phyloP scores from a whole-genome alignment of 2,329 filamentous ascomycete genomes.

The Verticillium tricorpus region DNA sequence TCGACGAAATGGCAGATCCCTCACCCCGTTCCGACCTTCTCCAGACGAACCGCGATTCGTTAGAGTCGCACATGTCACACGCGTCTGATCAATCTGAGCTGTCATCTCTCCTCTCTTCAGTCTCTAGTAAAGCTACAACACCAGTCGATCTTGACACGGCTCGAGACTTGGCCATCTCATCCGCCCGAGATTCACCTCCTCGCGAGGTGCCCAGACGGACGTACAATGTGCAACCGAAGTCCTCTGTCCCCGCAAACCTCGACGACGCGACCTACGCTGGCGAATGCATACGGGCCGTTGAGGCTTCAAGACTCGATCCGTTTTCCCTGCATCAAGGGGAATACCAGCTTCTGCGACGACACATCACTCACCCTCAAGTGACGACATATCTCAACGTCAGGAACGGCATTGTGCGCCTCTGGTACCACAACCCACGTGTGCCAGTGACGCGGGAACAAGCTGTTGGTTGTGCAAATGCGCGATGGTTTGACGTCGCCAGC shows the following conservation, averaged over 20 bases:
- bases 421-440: slow-evolving; percentile 81
- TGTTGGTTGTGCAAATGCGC: slow-evolving; percentile 72
- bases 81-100: slow-evolving; percentile 52
- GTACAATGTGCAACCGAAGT: slow-evolving; percentile 66
- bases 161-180: slow-evolving; percentile 15
- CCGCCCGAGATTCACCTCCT: slow-evolving; percentile 9
- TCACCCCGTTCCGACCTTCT: slow-evolving; percentile 5
- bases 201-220: slow-evolving; percentile 25
- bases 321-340: slow-evolving; percentile 84
- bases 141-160: slow-evolving; percentile 40
- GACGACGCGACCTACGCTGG: slow-evolving; percentile 75
- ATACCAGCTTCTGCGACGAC: slow-evolving; percentile 71
- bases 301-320: slow-evolving; percentile 83
- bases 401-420: slow-evolving; percentile 87
- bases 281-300: slow-evolving; percentile 85
- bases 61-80: slow-evolving; percentile 49
- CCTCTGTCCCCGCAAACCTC: slow-evolving; percentile 77
- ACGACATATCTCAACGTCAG: slow-evolving; percentile 95
- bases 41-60: slow-evolving; percentile 30
- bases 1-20: neutral
- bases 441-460: slow-evolving; percentile 81
- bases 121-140: slow-evolving; percentile 61
- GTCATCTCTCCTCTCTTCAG: slow-evolving; percentile 47
- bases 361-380: slow-evolving; percentile 84
- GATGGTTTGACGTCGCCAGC: slow-evolving; percentile 85